Evolutionary conservation across 2,329 filamentous ascomycete species (phyloP).

Genomic region (Rugonectria rugulosa): DNA sequence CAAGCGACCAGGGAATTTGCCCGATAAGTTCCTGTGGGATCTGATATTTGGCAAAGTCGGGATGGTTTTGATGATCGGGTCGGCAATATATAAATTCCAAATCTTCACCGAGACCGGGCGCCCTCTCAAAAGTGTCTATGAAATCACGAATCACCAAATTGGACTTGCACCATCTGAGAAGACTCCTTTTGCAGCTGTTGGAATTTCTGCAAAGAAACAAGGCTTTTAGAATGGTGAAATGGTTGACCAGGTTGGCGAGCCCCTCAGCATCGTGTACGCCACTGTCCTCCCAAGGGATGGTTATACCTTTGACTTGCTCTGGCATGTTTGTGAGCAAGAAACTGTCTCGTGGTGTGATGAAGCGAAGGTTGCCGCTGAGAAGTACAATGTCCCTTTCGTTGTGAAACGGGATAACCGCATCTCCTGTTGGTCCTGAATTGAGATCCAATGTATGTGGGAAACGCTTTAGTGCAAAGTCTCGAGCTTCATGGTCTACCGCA

Average conservation of each 20-base stretch:
- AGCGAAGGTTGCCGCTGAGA: constrained; percentile 23
- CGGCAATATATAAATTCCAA: constrained; percentile 41
- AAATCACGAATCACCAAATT: constrained; percentile 39
- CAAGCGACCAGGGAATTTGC: constrained; percentile 7
- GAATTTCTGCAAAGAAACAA: constrained; percentile 37
- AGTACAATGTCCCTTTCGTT: constrained; percentile 42
- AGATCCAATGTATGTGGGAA: constrained; percentile 46
- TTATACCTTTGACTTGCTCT: constrained; percentile 41
- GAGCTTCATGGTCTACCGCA: constrained; percentile 47
- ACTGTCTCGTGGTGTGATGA: not conserved
- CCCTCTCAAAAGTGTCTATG: constrained; percentile 37
- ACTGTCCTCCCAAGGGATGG: constrained; percentile 24
- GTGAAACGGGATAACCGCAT: constrained; percentile 42
- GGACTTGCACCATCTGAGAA: constrained; percentile 46
- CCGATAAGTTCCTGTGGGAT: constrained; percentile 24
- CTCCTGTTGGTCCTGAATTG: constrained; percentile 28
- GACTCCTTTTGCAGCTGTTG: too few species aligned
- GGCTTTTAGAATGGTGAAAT: constrained; percentile 38
- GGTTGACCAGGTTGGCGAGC: constrained; percentile 1
- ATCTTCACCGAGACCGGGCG: constrained; percentile 36
- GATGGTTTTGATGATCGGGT: constrained; percentile 43
- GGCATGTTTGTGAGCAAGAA: constrained; percentile 40
- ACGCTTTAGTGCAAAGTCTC: constrained; percentile 39
- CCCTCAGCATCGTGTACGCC: not conserved
- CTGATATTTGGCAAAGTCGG: constrained; percentile 39